Conservation (phyloP, 345 rosid species). For the Euclidium syriacum region DNA sequence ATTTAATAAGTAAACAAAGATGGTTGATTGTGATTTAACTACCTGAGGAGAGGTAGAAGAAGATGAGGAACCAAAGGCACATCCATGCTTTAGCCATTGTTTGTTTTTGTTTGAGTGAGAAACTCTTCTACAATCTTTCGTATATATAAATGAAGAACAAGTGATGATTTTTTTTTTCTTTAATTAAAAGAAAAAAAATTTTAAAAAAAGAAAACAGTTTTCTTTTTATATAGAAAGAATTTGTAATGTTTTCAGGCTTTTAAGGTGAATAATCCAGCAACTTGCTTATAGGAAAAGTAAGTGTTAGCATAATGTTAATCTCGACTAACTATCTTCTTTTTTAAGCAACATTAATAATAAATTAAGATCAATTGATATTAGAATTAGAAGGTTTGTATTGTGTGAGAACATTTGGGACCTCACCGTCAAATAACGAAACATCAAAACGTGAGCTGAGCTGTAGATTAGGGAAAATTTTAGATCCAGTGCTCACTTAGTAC, state of each 20-base stretch:
- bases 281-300: conserved; percentile 17
- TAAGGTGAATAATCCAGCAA: conserved; percentile 23
- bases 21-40: neutral
- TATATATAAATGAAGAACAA: conserved; percentile 8
- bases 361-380: too few relatives aligned
- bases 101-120: conserved; percentile 4
- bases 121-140: conserved; percentile 1
- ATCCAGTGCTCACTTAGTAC: conserved; percentile 21
- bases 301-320: too few relatives aligned
- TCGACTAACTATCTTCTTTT: too few relatives aligned
- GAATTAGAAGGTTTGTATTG: too few relatives aligned
- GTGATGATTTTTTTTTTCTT: conserved; percentile 1
- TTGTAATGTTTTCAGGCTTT: conserved; percentile 21
- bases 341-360: too few relatives aligned
- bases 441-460: conserved; percentile 22
- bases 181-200: neutral
- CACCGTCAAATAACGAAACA: conserved; percentile 1
- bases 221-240: neutral
- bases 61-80: conserved; percentile 20
- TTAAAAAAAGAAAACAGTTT: neutral
- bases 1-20: neutral
- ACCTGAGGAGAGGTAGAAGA: conserved; percentile 20
- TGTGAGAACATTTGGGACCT: neutral
- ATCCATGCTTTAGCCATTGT: conserved; percentile 30
- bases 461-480: conserved; percentile 12